Base-by-base conservation (phyloP, 2,329 filamentous ascomycete species). In the Fusarium mangiferae region DNA sequence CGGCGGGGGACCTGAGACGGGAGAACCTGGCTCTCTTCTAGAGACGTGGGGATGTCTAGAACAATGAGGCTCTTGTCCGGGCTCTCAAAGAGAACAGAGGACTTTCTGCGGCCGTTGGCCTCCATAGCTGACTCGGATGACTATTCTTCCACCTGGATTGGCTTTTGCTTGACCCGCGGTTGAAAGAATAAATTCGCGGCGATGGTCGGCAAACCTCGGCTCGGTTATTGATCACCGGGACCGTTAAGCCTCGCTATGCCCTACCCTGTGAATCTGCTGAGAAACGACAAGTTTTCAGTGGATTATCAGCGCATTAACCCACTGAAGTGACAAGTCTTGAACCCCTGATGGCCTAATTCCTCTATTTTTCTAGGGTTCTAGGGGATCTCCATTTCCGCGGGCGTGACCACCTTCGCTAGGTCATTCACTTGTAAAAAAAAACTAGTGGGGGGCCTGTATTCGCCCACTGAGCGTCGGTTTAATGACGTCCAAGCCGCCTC, bases 31-130 rank as follows among this genome's bases (percentile, higher is more conserved):
- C 89, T 90, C 68, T 89, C 85, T 73, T 93, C 90, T 44, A 95
- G 88, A 4, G 93, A 93, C 24, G 85, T 84, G 30, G 93, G 92
- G 51, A 94, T 88, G 77, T 95, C 93, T 58, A 95, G 80, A 33
- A 94, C 80, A 28, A 89, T 84, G 60, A 91, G 81, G 51, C 87
- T 85, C 55, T 82, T 78, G 74, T 82, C 78, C 10, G 52, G 44
- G 71, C 68, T 81, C 55, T 80, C 76, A 66, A 79, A 84, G 58
- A 84, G 78, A 30, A 83, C 66, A 24, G 80, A 82, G 5, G 80
- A 74, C 18, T 69, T 48, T 24, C 44, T 68, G 26, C 30, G 57
- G 57, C 58, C 69, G 57, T 61, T 69, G 42, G 52, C 57, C 42
- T 39, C 20, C 69, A 51, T 46, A 54, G 56, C 44, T 49, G 33